Base-by-base conservation (phyloP, 805 yeast genomes). In the Wickerhamiella hasegawae region DNA sequence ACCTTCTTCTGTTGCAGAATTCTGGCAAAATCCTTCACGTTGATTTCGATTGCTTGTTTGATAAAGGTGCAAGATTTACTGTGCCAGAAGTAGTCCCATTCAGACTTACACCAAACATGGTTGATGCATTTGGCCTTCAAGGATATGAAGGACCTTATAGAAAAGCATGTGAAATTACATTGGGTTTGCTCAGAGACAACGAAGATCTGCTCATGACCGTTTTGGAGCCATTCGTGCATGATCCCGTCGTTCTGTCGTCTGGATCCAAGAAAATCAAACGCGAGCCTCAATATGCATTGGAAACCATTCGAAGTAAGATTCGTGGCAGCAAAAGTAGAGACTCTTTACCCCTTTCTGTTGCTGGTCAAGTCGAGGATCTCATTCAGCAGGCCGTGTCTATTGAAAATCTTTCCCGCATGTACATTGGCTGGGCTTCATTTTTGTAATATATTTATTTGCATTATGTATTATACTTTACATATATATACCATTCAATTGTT, bases 71-170 rank as follows among this genome's bases (percentile, higher is more conserved):
- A 68, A 30, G 57, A 55, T 31, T 75, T 20, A 74, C 76, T 2
- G 76, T 79, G 4, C 99, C 99, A 0, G 99, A 90, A 51, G 62
- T 82, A 21, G 98, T 90, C 2, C 99, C 98, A 0, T 90, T 90
- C 56, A 63, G 99, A 44, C 55, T 90, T 32, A 90, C 98, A 0
- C 78, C 73, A 34, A 87, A 90, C 49, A 67, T 90, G 63, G 74
- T 75, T 3, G 94, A 84, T 53, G 96, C 95, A 0, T 64, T 80
- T 48, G 97, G 97, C 2, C 72, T 83, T 0, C 41, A 38, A 6
- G 90, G 90, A 1, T 74, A 81, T 22, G 97, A 90, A 49, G 99
- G 98, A 0, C 66, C 82, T 0, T 90, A 84, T 54, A 66, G 95
- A 42, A 73, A 69, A 37, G 69, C 93, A 0, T 76, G 93, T 49